Evolutionary conservation across 768 basidiomycete genomes (phyloP), one percentile per base, ranked within the genome.

Genomic region (Suillus americanus): DNA sequence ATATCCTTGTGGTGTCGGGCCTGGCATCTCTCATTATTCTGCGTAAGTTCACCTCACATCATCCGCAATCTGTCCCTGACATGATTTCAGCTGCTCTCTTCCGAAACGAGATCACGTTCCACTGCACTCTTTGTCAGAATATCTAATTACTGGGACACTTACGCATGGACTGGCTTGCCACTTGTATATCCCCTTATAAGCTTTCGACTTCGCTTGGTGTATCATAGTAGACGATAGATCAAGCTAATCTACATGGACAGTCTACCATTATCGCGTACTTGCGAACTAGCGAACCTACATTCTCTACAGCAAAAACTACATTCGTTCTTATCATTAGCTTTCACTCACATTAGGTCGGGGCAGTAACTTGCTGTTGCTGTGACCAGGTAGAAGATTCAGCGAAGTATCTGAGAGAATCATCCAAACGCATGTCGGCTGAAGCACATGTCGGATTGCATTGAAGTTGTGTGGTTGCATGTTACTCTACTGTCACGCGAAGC

Each of bases 61-160:
- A 68, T 9, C 63, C 28, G 48, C 60, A 23, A 25, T 61, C 7
- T 38, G 23, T 63, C 20, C 64, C 69, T 75, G 57, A 75, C 41
- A 9, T 63, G 61, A 56, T 65, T 63, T 53, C 71, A 94, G 92
- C 92, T 73, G 83, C 86, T 61, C 75, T 97, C 64, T 95, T 97
- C 90, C 87, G 90, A 72, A 82, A 91, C 66, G 82, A 82, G 68
- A 88, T 98, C 75, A 86, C 83, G 30, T 84, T 95, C 72, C 80
- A 87, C 68, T 95, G 94, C 85, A 85, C 87, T 60, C 80, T 95
- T 78, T 95, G 94, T 85, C 86, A 86, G 82, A 90, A 83, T 78
- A 92, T 94, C 75, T 94, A 89, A 89, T 76, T 78, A 82, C 60
- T 40, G 56, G n/a, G n/a, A 61, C 55, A 18, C 66, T 28, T 55